A percentile compares a stretch with the other conserved stretches of the same genome.
Evolutionary conservation across 2,329 filamentous ascomycete species (phyloP).

Genomic region (Falciphora oryzae): DNA sequence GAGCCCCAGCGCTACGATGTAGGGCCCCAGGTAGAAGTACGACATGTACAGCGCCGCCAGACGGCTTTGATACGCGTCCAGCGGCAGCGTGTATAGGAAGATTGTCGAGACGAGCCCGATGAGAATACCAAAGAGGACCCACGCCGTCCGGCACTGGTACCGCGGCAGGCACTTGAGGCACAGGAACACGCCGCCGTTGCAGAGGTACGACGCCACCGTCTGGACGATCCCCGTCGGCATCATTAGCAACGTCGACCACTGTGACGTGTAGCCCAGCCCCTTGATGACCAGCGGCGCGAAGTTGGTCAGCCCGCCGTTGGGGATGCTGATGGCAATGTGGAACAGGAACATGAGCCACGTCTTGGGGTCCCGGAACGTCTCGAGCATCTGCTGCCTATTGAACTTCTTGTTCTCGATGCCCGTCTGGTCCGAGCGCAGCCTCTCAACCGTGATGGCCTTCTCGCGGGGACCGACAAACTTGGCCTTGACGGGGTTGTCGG

Average conservation of each 20-base stretch:
- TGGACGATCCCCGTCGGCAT: conserved; percentile 14
- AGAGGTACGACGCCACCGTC: too few relatives aligned
- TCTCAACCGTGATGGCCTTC: conserved; percentile 24
- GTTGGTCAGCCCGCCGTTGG: conserved; percentile 18
- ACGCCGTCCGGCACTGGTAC: too few relatives aligned
- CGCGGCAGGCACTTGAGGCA: too few relatives aligned
- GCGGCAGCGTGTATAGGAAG: conserved; percentile 7
- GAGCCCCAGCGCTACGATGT: conserved; percentile 10
- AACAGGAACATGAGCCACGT: conserved; percentile 20
- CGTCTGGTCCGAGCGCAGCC: conserved; percentile 30
- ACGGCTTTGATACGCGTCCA: conserved; percentile 20
- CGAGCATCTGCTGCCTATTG: conserved; percentile 16
- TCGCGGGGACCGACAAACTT: conserved; percentile 25
- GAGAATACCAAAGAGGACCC: too few relatives aligned
- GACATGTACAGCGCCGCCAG: conserved; percentile 34
- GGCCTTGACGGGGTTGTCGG: conserved; percentile 31
- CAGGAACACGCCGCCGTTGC: background rate
- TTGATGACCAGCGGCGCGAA: conserved; percentile 17
- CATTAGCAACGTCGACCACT: conserved; percentile 11
- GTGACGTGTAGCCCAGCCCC: conserved; percentile 14
- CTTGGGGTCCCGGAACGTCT: conserved; percentile 16
- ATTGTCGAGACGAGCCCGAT: conserved; percentile 8
- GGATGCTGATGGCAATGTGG: conserved; percentile 16
- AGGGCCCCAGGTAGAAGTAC: conserved; percentile 31
- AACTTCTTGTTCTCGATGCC: conserved; percentile 22